Evolutionary conservation across 2,329 filamentous ascomycete genomes (phyloP).

Genomic region (Trematosphaeria pertusa): DNA sequence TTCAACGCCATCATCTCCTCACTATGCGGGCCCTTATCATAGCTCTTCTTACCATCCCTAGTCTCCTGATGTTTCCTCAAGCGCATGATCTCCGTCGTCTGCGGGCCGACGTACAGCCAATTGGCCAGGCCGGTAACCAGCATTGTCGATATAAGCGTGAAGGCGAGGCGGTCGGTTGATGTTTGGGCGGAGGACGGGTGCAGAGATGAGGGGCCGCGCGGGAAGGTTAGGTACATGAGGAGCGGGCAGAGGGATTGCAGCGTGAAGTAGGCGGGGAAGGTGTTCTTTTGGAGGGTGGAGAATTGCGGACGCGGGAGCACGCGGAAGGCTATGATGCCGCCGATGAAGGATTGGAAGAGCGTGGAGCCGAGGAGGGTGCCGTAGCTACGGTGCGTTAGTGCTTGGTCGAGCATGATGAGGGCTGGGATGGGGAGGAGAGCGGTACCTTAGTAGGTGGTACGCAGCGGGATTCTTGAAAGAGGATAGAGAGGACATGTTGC

Average conservation of each 20-base stretch:
- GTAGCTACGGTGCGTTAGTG: conserved; percentile 64
- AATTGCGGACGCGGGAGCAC: conserved; percentile 82
- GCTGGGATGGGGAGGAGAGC: background rate
- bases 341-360: conserved; percentile 85
- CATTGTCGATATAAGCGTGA: conserved; percentile 70
- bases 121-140: conserved; percentile 77
- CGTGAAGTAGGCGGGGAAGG: conserved; percentile 89
- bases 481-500: conserved; percentile 54
- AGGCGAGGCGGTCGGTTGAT: conserved; percentile 25
- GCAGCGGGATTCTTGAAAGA: conserved; percentile 69
- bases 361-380: conserved; percentile 86
- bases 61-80: conserved; percentile 84
- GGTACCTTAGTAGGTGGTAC: conserved; percentile 77
- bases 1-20: conserved; percentile 74
- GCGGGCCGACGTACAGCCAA: conserved; percentile 73
- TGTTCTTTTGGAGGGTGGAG: conserved; percentile 73
- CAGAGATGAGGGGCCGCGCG: conserved; percentile 45
- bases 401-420: conserved; percentile 17
- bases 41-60: conserved; percentile 86
- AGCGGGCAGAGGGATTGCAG: conserved; percentile 80
- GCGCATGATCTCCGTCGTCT: conserved; percentile 76
- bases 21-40: conserved; percentile 79
- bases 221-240: conserved; percentile 79
- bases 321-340: conserved; percentile 76
- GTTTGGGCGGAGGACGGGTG: conserved; percentile 4